A percentile compares a stretch with the other conserved stretches of the same genome.
phyloP scores from a whole-genome alignment of 441 rosid species.

The Pelargonium cotyledonis region DNA sequence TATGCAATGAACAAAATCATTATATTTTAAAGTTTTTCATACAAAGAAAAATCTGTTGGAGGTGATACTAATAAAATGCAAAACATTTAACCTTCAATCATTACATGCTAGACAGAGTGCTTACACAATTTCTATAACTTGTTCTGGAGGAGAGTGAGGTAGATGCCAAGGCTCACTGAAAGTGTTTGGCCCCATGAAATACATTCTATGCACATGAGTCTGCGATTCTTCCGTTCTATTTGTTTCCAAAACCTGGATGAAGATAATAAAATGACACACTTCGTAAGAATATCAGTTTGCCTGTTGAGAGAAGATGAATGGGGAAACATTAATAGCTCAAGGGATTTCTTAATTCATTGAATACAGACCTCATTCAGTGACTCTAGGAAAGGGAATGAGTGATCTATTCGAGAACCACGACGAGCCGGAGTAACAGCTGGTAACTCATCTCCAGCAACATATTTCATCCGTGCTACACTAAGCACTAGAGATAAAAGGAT shows the following conservation, averaged over 20 bases:
- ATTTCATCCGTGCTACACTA: slow-evolving; percentile 89
- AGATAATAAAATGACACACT: slow-evolving; percentile 10
- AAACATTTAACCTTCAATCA: slow-evolving; percentile 10
- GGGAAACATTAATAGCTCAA: neutral
- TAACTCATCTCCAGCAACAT: slow-evolving; percentile 69
- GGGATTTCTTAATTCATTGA: neutral
- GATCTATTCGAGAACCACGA: slow-evolving; percentile 60
- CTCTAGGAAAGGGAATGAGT: slow-evolving; percentile 87
- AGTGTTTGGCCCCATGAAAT: slow-evolving; percentile 83
- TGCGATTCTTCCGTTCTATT: slow-evolving; percentile 79
- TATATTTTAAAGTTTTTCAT: slow-evolving; percentile 3
- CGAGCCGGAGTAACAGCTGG: slow-evolving; percentile 54
- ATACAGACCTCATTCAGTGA: slow-evolving; percentile 70
- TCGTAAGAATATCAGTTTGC: slow-evolving; percentile 3
- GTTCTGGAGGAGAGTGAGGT: slow-evolving; percentile 70
- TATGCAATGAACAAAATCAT: neutral
- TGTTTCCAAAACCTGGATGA: slow-evolving; percentile 66
- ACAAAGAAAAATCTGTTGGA: neutral
- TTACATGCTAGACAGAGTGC: slow-evolving; percentile 21
- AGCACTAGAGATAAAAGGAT: slow-evolving; percentile 75
- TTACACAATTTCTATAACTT: slow-evolving; percentile 76
- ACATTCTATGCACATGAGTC: slow-evolving; percentile 81
- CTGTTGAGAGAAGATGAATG: neutral
- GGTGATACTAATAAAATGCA: neutral
- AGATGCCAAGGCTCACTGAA: slow-evolving; percentile 88